Conservation (phyloP, 352 stramenopile genomes). For the Plasmopara viticola region DNA sequence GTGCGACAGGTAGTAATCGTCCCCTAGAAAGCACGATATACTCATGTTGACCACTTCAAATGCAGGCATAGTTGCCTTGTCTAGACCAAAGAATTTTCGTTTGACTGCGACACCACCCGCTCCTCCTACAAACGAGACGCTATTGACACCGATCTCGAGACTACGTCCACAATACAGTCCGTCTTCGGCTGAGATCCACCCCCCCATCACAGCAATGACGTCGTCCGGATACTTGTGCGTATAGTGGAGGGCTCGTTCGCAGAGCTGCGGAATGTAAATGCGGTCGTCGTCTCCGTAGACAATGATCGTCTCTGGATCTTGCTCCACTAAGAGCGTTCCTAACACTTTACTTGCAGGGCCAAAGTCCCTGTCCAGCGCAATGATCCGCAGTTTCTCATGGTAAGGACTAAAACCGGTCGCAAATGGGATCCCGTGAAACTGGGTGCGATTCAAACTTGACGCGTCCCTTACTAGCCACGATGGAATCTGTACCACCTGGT, state of each 20-base stretch:
- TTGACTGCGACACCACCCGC: conserved; percentile 40
- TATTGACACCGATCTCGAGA: conserved; percentile 40
- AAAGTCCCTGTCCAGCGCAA: conserved; percentile 49
- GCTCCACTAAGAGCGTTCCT: conserved; percentile 40
- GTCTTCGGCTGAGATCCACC: conserved; percentile 46
- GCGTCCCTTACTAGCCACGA: conserved; percentile 29
- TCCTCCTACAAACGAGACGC: conserved; percentile 51
- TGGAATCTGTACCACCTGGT: conserved; percentile 33
- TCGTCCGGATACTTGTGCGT: conserved; percentile 41
- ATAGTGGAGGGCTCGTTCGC: conserved; percentile 36
- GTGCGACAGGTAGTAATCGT: conserved; percentile 53
- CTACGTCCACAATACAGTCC: conserved; percentile 45
- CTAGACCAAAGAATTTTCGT: conserved; percentile 41
- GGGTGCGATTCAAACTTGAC: conserved; percentile 9
- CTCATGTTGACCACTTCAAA: conserved; percentile 41
- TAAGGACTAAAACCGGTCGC: conserved; percentile 29
- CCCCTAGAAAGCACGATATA: conserved; percentile 41
- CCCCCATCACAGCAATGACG: conserved; percentile 40
- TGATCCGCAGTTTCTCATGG: conserved; percentile 26
- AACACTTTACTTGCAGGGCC: conserved; percentile 49
- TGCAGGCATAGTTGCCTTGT: conserved; percentile 22
- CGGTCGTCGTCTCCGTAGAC: conserved; percentile 54
- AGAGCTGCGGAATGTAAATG: conserved; percentile 32
- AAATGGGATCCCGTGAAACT: conserved; percentile 33
- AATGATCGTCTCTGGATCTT: conserved; percentile 53